These are phyloP conservation scores for Verticillium nubilum DNA, from an alignment of 2,329 filamentous ascomycete genomes.

Conservation along the genomic window DNA sequence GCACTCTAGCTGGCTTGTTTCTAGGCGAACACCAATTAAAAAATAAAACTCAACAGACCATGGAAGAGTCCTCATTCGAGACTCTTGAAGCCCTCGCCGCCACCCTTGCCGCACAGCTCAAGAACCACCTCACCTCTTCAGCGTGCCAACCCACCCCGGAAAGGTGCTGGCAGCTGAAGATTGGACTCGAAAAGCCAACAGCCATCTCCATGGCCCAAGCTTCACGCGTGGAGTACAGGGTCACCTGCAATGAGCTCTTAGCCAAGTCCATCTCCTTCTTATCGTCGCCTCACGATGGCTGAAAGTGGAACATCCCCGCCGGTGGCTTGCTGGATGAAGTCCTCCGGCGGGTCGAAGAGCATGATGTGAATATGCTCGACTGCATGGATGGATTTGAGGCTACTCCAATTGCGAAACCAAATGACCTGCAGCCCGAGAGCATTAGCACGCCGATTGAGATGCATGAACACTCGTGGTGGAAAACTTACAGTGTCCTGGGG, in stretches of 20 bases:
- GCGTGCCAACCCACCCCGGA: background rate
- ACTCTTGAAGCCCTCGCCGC: conserved; percentile 58
- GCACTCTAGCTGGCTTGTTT: conserved; percentile 14
- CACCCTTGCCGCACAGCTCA: conserved; percentile 30
- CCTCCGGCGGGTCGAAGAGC: conserved; percentile 69
- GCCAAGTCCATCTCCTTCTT: background rate
- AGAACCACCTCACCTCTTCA: conserved; percentile 20
- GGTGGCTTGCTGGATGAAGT: conserved; percentile 66
- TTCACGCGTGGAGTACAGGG: conserved; percentile 54
- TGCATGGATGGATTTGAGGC: conserved; percentile 76
- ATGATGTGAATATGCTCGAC: conserved; percentile 96
- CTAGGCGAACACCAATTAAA: background rate
- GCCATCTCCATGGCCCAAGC: conserved; percentile 69
- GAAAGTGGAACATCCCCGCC: conserved; percentile 65
- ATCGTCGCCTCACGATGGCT: conserved; percentile 25
- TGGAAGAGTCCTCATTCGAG: conserved; percentile 53
- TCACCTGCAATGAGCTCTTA: background rate
- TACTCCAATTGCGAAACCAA: conserved; percentile 89
- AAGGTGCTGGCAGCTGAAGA: conserved; percentile 45
- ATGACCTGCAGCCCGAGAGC: conserved; percentile 24
- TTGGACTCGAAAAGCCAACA: conserved; percentile 66
- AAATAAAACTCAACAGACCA: conserved; percentile 31
- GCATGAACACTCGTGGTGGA: background rate
- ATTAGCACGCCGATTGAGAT: background rate
- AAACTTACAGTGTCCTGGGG: conserved; percentile 45